A percentile compares a stretch with the other conserved stretches of the same genome.
Conservation (phyloP, 495 filamentous ascomycete species). For the Pseudevernia furfuracea region DNA sequence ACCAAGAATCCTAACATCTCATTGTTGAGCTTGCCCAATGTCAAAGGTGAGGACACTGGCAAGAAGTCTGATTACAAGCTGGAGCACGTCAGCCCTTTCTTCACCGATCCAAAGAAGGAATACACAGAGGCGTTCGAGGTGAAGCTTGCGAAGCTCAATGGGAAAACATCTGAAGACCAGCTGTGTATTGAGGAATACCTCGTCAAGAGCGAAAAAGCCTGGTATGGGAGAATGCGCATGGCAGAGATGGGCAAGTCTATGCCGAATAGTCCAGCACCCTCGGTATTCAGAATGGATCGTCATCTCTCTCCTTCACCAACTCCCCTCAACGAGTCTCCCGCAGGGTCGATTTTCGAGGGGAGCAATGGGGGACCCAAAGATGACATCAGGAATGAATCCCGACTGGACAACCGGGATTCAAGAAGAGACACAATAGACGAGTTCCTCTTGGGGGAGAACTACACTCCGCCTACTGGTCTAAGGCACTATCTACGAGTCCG, state of each 20-base stretch:
- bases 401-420: neutral
- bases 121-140: slow-evolving; percentile 50
- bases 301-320: slow-evolving; percentile 7
- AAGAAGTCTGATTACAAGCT: slow-evolving; percentile 46
- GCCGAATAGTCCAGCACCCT: slow-evolving; percentile 35
- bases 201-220: slow-evolving; percentile 56
- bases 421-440: slow-evolving; percentile 33
- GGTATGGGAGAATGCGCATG: slow-evolving; percentile 50
- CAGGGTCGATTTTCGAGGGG: slow-evolving; percentile 6
- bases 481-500: slow-evolving; percentile 46
- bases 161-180: slow-evolving; percentile 44
- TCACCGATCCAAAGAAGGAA: slow-evolving; percentile 53
- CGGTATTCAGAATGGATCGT: slow-evolving; percentile 29
- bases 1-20: slow-evolving; percentile 6
- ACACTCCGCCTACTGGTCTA: slow-evolving; percentile 60
- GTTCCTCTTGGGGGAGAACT: slow-evolving; percentile 56
- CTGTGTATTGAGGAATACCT: slow-evolving; percentile 58
- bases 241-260: slow-evolving; percentile 40
- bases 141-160: slow-evolving; percentile 46
- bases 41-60: slow-evolving; percentile 32
- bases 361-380: slow-evolving; percentile 1
- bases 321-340: slow-evolving; percentile 3
- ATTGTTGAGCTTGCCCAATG: slow-evolving; percentile 34
- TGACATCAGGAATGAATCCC: neutral
- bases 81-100: slow-evolving; percentile 59